Percentiles rank a stretch among this genome's conserved stretches.
Conservation (phyloP, 768 basidiomycete species). For the Collybiopsis luxurians region DNA sequence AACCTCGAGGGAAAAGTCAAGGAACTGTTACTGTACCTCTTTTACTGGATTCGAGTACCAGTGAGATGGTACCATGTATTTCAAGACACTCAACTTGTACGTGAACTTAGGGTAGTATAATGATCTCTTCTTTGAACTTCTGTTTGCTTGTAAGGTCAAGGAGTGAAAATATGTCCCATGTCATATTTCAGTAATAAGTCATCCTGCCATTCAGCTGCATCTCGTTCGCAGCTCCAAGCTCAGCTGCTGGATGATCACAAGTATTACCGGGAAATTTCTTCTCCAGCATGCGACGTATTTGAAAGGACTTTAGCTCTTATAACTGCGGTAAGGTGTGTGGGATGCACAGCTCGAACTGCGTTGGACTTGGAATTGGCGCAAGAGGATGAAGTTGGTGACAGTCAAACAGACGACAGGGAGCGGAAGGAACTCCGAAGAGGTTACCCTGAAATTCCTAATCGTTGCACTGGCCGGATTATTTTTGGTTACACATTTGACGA, state of each 20-base stretch:
- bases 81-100: constrained; percentile 1
- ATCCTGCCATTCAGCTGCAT: background rate
- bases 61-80: background rate
- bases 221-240: background rate
- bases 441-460: background rate
- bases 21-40: background rate
- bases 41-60: background rate
- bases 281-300: background rate
- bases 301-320: background rate
- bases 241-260: background rate
- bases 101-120: background rate
- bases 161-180: constrained; percentile 4
- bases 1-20: background rate
- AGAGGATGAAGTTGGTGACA: background rate
- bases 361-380: background rate
- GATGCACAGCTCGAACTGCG: background rate
- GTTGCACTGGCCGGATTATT: background rate
- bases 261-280: background rate
- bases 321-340: background rate
- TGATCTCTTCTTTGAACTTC: background rate
- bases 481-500: background rate
- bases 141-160: background rate
- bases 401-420: too few species aligned
- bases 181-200: background rate
- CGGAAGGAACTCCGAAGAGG: background rate